These are phyloP conservation scores for Allium cepa DNA, from an alignment of 106 monocot genomes.

Conservation along the genomic window DNA sequence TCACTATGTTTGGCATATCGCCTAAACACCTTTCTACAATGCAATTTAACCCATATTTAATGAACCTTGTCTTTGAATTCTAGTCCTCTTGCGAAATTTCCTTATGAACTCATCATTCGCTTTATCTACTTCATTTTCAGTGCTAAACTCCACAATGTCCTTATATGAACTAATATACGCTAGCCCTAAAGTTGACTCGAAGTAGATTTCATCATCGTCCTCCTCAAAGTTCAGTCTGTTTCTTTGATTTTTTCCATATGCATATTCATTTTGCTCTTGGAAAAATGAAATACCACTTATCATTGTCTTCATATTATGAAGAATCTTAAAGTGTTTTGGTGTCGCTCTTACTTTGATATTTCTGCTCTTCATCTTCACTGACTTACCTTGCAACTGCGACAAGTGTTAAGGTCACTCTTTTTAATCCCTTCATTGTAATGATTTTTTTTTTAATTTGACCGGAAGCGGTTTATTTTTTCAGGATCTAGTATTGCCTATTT, in stretches of 20 bases:
- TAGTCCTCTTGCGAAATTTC: constrained; percentile 44
- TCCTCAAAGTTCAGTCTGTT: constrained; percentile 9
- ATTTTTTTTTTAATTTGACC: too few relatives aligned
- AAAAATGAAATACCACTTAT: constrained; percentile 23
- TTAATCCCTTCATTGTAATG: constrained; percentile 11
- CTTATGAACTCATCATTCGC: constrained; percentile 45
- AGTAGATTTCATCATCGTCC: constrained; percentile 11
- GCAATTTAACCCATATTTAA: constrained; percentile 46
- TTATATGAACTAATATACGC: constrained; percentile 11
- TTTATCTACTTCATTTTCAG: constrained; percentile 41
- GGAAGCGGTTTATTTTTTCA: too few relatives aligned
- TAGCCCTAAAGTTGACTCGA: constrained; percentile 1
- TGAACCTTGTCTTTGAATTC: constrained; percentile 54
- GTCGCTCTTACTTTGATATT: constrained; percentile 28
- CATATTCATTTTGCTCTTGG: constrained; percentile 11
- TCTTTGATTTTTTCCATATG: constrained; percentile 21
- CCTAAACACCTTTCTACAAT: constrained; percentile 28
- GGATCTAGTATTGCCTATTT: too few relatives aligned
- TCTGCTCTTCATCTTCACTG: constrained; percentile 35
- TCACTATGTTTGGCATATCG: too few relatives aligned
- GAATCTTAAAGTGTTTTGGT: constrained; percentile 29
- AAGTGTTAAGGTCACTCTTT: constrained; percentile 21
- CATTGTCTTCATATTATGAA: constrained; percentile 43
- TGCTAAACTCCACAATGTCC: constrained; percentile 11
- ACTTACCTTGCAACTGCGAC: constrained; percentile 26